Base-by-base conservation (phyloP, 768 basidiomycete species). In the Termitomyces sp. region DNA sequence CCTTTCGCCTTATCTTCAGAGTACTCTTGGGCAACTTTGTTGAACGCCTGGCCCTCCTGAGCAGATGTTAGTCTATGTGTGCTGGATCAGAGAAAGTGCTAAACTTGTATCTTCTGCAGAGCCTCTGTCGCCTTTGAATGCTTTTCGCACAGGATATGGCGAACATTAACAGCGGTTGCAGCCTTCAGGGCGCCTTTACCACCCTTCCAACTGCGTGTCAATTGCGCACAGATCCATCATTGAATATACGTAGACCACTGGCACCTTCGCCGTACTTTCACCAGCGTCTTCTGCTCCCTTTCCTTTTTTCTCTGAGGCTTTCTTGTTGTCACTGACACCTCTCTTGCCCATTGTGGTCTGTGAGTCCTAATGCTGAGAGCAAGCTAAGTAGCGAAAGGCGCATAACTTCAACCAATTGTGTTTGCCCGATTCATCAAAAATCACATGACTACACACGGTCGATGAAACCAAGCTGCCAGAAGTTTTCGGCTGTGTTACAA, bases 1-100 rank as follows among this genome's bases (percentile, higher is more conserved):
- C 91, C 82, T 80, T 93, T 94, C 6, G 92, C 92, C 68, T 94
- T 94, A 73, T 94, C 92, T 70, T 93, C 91, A 1, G 93, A 93
- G 63, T 91, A 93, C 65, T 93, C 92, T 67, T 92, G 87, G 5
- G 92, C 92, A 34, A 93, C 89, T 71, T 92, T 94, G 73, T 93
- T 89, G 68, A 94, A 94, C 12, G 89, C 74, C 65, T 89, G 83
- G 24, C 92, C 92, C 60, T 83, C 87, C 89, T 82, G 56, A 27
- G 52, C 42, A 33, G 40, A 27, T 20, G 32, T 50, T 39, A 58
- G 26, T 39, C 3, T 40, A 20, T 26, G 27, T 4, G 26, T 30
- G 26, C 7, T 20, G 14, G 4, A 47, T 37, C 10, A 42, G 16
- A 20, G 26, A 26, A 57, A 24, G 39, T n/a, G n/a, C 62, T 67